Base-by-base conservation (phyloP, 2,329 filamentous ascomycete genomes). In the Colletotrichum aenigma region DNA sequence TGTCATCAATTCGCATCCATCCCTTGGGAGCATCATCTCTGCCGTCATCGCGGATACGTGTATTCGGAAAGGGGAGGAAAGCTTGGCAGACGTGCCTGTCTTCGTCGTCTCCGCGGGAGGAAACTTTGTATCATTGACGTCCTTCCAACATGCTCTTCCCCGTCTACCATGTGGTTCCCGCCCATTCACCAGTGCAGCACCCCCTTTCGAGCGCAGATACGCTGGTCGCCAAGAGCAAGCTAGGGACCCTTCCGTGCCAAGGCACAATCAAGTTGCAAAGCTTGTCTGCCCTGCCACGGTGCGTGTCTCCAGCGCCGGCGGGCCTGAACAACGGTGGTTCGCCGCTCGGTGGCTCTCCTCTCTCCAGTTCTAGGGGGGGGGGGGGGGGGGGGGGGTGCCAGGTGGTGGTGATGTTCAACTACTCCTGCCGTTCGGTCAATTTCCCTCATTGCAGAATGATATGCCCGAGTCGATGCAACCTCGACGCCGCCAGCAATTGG, bases 211-310 rank as follows among this genome's bases (percentile, higher is more conserved):
- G 56, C 43, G 65, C 65, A 58, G 48, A 67, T 36, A 56, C n/a
- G 24, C 56, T 26, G 43, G 43, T 52, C 10, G 73, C 73, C 73
- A 73, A 75, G 73, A 64, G 34, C 38, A 32, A 56, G 56, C 64
- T 36, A 73, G 55, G 69, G 70, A 55, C 21, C 26, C 32, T 48
- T 68, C 69, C 69, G 62, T 67, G 69, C 69, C 73, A 75, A 67
- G 73, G 43, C 69, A 68, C 56, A 67, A 72, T 72, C 69, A 75
- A 64, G 28, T 72, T 24, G 64, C 64, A 75, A 75, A 75, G 73
- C 69, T 75, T 75, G 69, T 72, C 69, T 72, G 43, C 13, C 38
- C 43, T 24, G 24, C 55, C n/a, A 21, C 32, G 24, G 16, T 24
- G 30, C 30, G 16, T 32, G 60, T 26, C 24, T 56, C 61, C 71